phyloP scores from a whole-genome alignment of 208 protist genomes.

The Dictyostelium gargantuum region DNA sequence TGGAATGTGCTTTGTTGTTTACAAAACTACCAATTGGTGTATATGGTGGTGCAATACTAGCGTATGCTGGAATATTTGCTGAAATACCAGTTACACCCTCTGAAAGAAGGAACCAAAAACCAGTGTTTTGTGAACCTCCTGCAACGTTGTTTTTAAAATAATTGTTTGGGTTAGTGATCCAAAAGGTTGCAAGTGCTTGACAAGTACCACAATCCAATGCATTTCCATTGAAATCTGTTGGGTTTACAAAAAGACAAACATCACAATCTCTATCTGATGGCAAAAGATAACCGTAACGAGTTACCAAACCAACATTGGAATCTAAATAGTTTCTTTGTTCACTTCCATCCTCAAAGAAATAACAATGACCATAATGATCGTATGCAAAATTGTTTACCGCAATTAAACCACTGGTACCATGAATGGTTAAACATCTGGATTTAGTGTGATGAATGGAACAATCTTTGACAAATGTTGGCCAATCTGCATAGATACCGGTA shows the following conservation, averaged over 20 bases:
- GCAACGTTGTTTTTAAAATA: slow-evolving; percentile 49
- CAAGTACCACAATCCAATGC: background rate
- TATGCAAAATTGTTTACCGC: slow-evolving; percentile 51
- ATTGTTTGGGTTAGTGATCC: slow-evolving; percentile 65
- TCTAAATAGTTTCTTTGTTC: slow-evolving; percentile 65
- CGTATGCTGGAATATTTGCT: background rate
- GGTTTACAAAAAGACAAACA: background rate
- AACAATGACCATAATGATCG: slow-evolving; percentile 62
- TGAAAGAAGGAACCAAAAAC: slow-evolving; percentile 49
- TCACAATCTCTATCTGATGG: slow-evolving; percentile 12
- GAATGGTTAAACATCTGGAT: slow-evolving; percentile 41
- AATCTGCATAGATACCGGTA: background rate
- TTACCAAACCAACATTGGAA: slow-evolving; percentile 34
- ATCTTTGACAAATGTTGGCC: slow-evolving; percentile 38
- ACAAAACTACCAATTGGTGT: background rate
- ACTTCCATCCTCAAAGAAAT: slow-evolving; percentile 68
- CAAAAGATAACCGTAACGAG: background rate
- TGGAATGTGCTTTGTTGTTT: slow-evolving; percentile 38
- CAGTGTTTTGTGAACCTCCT: background rate
- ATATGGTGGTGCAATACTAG: background rate
- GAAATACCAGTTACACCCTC: background rate
- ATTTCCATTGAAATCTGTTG: slow-evolving; percentile 27
- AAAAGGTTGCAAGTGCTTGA: slow-evolving; percentile 28
- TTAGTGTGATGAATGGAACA: slow-evolving; percentile 39
- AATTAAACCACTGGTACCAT: slow-evolving; percentile 28